Evolutionary conservation across 495 filamentous ascomycete species (phyloP), one percentile per base, ranked within the genome.

Genomic region (Hyphodiscus hymeniophilus): DNA sequence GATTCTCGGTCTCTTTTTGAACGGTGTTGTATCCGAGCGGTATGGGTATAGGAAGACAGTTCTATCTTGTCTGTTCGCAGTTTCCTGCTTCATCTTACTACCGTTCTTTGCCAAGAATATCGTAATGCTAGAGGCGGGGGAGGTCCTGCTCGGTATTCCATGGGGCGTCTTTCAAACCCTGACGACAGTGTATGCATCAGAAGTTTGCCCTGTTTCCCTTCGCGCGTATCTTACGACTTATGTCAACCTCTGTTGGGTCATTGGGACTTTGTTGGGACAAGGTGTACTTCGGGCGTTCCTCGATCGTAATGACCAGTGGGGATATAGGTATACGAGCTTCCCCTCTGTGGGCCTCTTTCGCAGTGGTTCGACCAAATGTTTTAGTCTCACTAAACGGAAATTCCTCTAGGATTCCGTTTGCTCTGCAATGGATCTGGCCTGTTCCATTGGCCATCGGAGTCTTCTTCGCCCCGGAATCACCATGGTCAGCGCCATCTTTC

Each of bases 1-100:
- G 61, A 79, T 88, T 26, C 75, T 89, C 50, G 85, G 85, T 47
- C 65, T 87, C 3, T 61, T 83, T 32, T 72, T 86, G 59, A 86
- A 85, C 57, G 85, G 85, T 43, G 82, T 68, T 65, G 73, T 84
- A 23, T 83, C 82, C 20, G 83, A 89, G 50, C 70, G 31, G n/a
- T 28, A 45, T 21, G 46, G 46, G 7, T 51, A 47, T 35, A 34
- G 44, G 13, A 46, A 79, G 41, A 86, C 82, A 4, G 74, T 87
- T 45, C 79, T 87, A 50, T 70, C 65, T 13, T 82, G 76, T 54
- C 68, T 89, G 42, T 53, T 77, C 8, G 45, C 66, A 20, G 54
- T 77, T 36, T 71, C 60, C 22, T 67, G 58, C 0, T 68, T 75
- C 41, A 68, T 77, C 47, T 77, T 76, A 61, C 66, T 80, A 44